Conservation (phyloP, 306 rosid species). For the Myrica gale region DNA sequence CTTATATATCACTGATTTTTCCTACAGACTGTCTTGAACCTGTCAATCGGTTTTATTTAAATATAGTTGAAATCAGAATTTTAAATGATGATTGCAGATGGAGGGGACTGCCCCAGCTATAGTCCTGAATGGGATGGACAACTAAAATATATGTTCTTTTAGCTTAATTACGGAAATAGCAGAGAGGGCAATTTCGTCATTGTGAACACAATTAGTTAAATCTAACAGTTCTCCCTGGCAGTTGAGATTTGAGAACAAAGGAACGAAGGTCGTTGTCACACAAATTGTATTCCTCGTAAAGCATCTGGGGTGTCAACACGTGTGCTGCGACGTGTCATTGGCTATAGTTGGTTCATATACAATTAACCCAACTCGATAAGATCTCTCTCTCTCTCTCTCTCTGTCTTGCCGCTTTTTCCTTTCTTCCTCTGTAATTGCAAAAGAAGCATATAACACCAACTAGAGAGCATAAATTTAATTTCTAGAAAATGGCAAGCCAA, state of each 20-base stretch:
- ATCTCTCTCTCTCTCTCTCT: constrained; percentile 12
- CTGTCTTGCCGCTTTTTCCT: background rate
- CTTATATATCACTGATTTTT: background rate
- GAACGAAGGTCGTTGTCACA: background rate
- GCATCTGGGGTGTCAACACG: constrained; percentile 22
- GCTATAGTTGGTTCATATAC: constrained; percentile 5
- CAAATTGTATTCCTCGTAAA: constrained; percentile 9
- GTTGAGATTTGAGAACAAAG: constrained; percentile 33
- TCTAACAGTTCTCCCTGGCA: constrained; percentile 24
- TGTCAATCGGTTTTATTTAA: background rate
- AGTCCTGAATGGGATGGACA: no score
- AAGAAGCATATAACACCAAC: constrained; percentile 18
- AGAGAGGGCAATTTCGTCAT: background rate
- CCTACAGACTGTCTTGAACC: background rate
- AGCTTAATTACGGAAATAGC: no score
- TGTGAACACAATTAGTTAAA: background rate
- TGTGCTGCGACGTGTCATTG: constrained; percentile 35
- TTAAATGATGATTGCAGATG: no score
- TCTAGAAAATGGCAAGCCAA: constrained; percentile 45
- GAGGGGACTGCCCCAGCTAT: no score
- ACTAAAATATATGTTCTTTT: no score
- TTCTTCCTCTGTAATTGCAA: background rate
- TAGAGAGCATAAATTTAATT: background rate
- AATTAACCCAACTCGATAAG: constrained; percentile 16
- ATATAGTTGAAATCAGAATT: no score